A percentile compares a stretch with the other conserved stretches of the same genome.
These are phyloP conservation scores for Peronospora belbahrii DNA, from an alignment of 352 stramenopile species.

Conservation along the genomic window DNA sequence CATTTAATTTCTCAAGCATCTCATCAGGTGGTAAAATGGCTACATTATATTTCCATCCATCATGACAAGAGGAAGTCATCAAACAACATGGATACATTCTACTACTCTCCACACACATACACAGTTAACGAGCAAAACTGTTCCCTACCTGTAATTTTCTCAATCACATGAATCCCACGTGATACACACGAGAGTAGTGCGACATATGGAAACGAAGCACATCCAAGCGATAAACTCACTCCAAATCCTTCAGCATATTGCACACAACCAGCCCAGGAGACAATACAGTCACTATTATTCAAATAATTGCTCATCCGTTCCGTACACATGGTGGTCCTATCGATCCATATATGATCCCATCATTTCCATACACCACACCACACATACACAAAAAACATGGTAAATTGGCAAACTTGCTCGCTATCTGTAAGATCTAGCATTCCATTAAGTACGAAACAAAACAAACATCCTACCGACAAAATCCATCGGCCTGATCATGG, in stretches of 20 bases:
- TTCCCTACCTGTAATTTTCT: constrained; percentile 73
- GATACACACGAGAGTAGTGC: constrained; percentile 73
- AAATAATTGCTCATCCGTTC: constrained; percentile 59
- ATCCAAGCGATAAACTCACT: constrained; percentile 78
- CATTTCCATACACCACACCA: too few species aligned
- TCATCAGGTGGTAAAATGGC: constrained; percentile 50
- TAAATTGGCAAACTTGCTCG: too few species aligned
- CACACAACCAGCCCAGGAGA: constrained; percentile 78
- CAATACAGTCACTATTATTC: constrained; percentile 75
- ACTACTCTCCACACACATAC: too few species aligned
- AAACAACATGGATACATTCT: too few species aligned
- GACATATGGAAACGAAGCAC: constrained; percentile 72
- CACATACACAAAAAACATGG: too few species aligned
- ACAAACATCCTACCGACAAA: constrained; percentile 46
- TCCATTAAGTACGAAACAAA: too few species aligned
- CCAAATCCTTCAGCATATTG: constrained; percentile 73
- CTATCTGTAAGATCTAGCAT: too few species aligned
- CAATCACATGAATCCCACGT: constrained; percentile 70
- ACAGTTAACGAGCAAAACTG: too few species aligned
- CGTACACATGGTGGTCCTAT: constrained; percentile 59
- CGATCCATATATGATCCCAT: neutral
- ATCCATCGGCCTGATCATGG: constrained; percentile 66
- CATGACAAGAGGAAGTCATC: too few species aligned
- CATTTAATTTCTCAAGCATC: constrained; percentile 55
- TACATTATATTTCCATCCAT: too few species aligned